Evolutionary conservation across 2,329 filamentous ascomycete species (phyloP).

Genomic region (Xylaria sp.): DNA sequence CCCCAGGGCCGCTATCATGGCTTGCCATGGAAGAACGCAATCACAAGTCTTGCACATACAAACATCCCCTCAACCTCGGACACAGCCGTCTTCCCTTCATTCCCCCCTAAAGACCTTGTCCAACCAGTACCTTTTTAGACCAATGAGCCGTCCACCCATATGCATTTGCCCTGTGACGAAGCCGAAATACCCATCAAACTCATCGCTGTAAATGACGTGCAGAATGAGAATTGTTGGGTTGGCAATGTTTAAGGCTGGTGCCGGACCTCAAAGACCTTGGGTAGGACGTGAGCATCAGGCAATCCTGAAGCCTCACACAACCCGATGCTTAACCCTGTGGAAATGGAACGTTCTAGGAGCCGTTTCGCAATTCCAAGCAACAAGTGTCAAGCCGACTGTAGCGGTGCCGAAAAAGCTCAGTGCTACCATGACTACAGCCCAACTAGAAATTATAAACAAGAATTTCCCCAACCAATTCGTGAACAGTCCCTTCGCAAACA

Average conservation of each 20-base stretch:
- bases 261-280: conserved; percentile 26
- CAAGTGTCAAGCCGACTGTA: conserved; percentile 21
- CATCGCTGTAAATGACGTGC: conserved; percentile 39
- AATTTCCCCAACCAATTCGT: conserved; percentile 45
- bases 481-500: conserved; percentile 33
- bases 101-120: conserved; percentile 42
- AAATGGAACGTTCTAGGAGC: conserved; percentile 11
- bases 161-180: conserved; percentile 37
- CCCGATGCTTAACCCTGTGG: conserved; percentile 24
- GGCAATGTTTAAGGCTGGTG: conserved; percentile 33
- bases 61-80: conserved; percentile 34
- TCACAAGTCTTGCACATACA: conserved; percentile 35
- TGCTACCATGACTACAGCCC: conserved; percentile 13
- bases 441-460: conserved; percentile 51
- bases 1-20: conserved; percentile 36
- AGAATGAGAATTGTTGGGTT: conserved; percentile 44
- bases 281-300: conserved; percentile 20
- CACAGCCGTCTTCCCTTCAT: conserved; percentile 35
- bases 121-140: conserved; percentile 38
- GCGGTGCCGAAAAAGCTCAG: conserved; percentile 13
- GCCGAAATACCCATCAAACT: conserved; percentile 43
- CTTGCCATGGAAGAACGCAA: conserved; percentile 37
- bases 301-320: conserved; percentile 19
- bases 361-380: conserved; percentile 21
- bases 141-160: conserved; percentile 34